Conservation (phyloP, 73 alveolate genomes). For the Halteria grandinella region DNA sequence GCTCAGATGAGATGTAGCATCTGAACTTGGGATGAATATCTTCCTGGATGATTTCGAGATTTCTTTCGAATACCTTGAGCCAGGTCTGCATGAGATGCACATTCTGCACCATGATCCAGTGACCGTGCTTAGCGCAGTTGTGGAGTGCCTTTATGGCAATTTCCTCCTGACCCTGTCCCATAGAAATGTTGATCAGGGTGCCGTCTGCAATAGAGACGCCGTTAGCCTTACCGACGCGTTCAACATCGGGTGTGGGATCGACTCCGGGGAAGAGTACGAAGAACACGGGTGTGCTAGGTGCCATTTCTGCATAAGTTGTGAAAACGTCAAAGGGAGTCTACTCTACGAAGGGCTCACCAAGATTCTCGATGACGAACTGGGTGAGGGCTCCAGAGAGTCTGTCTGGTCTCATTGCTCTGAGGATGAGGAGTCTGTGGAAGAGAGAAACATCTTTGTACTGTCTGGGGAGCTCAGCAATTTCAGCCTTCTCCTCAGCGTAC, state of each 20-base stretch:
- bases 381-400: constrained; percentile 98
- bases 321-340: constrained; percentile 96
- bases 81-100: constrained; percentile 98
- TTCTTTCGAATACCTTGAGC: constrained; percentile 91
- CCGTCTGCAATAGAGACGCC: constrained; percentile 93
- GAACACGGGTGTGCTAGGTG: constrained; percentile 95
- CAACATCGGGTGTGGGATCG: constrained; percentile 99
- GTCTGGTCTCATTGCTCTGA: constrained; percentile 99
- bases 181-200: constrained; percentile 96
- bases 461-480: constrained; percentile 98
- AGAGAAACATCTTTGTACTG: constrained; percentile 86
- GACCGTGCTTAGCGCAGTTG: constrained; percentile 96
- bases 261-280: constrained; percentile 99
- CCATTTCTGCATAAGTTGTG: constrained; percentile 95
- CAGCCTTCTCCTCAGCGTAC: constrained; percentile 99
- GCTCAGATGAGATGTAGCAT: constrained; percentile 99
- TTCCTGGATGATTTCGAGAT: constrained; percentile 92
- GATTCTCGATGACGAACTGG: constrained; percentile 87
- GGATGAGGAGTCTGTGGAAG: constrained; percentile 97
- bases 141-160: constrained; percentile 96
- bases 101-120: constrained; percentile 99
- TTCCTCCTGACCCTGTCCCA: constrained; percentile 99
- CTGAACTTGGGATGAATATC: constrained; percentile 97
- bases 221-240: constrained; percentile 91
- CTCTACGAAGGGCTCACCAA: constrained; percentile 96